Percentiles rank a stretch among this genome's conserved stretches.
phyloP scores from a whole-genome alignment of 2,329 filamentous ascomycete genomes.

The Nemania sp. region DNA sequence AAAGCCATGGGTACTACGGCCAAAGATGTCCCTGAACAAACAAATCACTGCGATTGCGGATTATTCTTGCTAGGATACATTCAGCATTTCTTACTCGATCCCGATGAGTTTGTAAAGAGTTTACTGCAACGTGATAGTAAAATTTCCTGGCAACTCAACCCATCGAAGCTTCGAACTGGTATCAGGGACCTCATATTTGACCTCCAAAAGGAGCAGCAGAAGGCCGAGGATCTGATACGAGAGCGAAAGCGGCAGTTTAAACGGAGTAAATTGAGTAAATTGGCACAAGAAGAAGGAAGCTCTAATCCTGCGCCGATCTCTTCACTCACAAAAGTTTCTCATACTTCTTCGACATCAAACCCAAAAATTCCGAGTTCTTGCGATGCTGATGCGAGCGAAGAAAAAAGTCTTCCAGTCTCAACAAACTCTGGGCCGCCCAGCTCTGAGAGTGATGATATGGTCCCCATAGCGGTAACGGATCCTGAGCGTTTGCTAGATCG shows the following conservation, averaged over 20 bases:
- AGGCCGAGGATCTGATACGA: conserved; percentile 44
- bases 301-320: background rate
- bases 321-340: background rate
- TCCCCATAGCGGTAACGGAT: background rate
- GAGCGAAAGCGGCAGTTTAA: conserved; percentile 39
- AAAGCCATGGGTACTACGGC: conserved; percentile 63
- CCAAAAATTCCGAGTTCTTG: background rate
- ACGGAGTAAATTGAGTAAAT: conserved; percentile 19
- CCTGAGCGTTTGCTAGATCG: background rate
- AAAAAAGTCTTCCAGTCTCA: background rate
- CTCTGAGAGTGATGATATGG: background rate
- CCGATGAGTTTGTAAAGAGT: conserved; percentile 68
- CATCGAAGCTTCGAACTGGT: conserved; percentile 61
- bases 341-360: background rate
- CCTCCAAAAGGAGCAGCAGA: conserved; percentile 62
- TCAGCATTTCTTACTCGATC: conserved; percentile 76
- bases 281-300: background rate
- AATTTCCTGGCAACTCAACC: conserved; percentile 56
- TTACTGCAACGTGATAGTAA: conserved; percentile 62
- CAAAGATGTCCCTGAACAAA: conserved; percentile 74
- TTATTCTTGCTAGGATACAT: conserved; percentile 85
- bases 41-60: conserved; percentile 88
- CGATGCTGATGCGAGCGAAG: background rate
- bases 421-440: background rate
- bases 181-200: conserved; percentile 69